A percentile compares a stretch with the other conserved stretches of the same genome.
phyloP scores from a whole-genome alignment of 495 filamentous ascomycete species.

The Glarea lozoyensis region DNA sequence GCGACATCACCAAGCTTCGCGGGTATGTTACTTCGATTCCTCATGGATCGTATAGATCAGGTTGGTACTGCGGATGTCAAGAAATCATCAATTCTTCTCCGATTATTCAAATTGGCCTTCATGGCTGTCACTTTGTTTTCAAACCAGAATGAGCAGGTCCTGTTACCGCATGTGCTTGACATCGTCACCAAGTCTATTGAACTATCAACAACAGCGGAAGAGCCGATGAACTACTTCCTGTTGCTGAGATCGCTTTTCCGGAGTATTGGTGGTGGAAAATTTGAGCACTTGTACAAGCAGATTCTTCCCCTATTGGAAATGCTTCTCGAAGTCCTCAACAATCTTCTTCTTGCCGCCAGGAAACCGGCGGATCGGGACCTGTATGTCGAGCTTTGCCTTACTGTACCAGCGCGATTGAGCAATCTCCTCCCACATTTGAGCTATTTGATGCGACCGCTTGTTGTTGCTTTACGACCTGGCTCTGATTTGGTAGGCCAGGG shows the following conservation, averaged over 20 bases:
- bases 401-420: conserved; percentile 88
- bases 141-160: conserved; percentile 85
- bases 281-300: conserved; percentile 96
- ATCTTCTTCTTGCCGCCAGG: conserved; percentile 75
- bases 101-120: conserved; percentile 97
- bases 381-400: conserved; percentile 93
- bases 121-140: conserved; percentile 98
- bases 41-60: conserved; percentile 93
- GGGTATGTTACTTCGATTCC: conserved; percentile 92
- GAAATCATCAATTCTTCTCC: conserved; percentile 82
- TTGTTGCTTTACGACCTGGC: conserved; percentile 84
- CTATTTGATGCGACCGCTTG: conserved; percentile 93
- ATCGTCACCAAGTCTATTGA: conserved; percentile 96
- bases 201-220: conserved; percentile 87
- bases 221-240: conserved; percentile 98
- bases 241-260: conserved; percentile 86
- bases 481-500: conserved; percentile 93
- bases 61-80: conserved; percentile 86
- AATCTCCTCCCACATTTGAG: conserved; percentile 95
- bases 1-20: conserved; percentile 96
- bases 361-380: conserved; percentile 88
- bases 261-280: conserved; percentile 93
- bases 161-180: conserved; percentile 90
- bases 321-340: conserved; percentile 94
- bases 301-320: conserved; percentile 94